Conservation (phyloP, 495 filamentous ascomycete genomes). For the Tetracladium setigerum region DNA sequence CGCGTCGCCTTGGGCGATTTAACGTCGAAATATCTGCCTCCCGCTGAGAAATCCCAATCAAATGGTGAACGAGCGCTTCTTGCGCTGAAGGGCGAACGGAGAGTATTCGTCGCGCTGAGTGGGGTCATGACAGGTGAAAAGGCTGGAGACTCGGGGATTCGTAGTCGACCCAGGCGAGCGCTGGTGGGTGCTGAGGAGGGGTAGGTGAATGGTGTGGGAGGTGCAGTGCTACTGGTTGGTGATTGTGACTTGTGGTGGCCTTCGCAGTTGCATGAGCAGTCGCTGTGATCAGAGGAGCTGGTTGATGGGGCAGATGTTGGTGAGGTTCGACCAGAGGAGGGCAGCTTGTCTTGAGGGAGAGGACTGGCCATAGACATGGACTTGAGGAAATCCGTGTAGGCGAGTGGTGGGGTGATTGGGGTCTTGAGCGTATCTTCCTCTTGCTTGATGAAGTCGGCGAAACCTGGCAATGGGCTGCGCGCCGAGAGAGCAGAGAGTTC, state of each 20-base stretch:
- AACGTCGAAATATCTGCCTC: conserved; percentile 36
- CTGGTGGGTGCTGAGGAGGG: conserved; percentile 53
- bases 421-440: conserved; percentile 52
- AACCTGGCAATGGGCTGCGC: conserved; percentile 44
- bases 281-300: conserved; percentile 39
- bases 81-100: conserved; percentile 33
- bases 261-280: conserved; percentile 48
- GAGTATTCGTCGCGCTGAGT: conserved; percentile 25
- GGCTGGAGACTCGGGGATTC: conserved; percentile 54
- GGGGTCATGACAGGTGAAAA: conserved; percentile 39
- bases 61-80: conserved; percentile 49
- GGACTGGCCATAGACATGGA: conserved; percentile 31
- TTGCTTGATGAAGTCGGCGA: conserved; percentile 42
- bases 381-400: conserved; percentile 90
- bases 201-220: conserved; percentile 36
- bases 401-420: conserved; percentile 85
- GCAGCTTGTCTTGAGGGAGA: conserved; percentile 26
- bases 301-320: conserved; percentile 46
- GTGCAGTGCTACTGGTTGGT: conserved; percentile 27
- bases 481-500: conserved; percentile 51
- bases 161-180: conserved; percentile 32
- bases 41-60: conserved; percentile 53
- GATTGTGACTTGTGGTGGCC: conserved; percentile 39
- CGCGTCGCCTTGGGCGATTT: conserved; percentile 33
- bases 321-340: conserved; percentile 26